Percentiles rank a stretch among this genome's conserved stretches.
phyloP scores from a whole-genome alignment of 768 basidiomycete species.

The Hygrocybe punicea region DNA sequence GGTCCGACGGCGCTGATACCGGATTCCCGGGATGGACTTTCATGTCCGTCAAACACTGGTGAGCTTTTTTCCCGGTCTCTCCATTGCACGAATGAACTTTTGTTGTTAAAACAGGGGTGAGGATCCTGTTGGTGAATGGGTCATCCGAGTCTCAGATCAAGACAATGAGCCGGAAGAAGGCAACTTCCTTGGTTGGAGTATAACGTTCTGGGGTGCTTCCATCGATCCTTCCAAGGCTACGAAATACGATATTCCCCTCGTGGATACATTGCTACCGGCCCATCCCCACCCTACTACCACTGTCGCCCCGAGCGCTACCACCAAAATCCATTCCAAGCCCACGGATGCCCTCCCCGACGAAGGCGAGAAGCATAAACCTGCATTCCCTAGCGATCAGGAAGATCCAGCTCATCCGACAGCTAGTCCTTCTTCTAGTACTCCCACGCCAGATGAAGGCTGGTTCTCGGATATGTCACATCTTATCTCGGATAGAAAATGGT shows the following conservation, averaged over 20 bases:
- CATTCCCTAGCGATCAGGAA: constrained; percentile 45
- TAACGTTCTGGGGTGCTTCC: constrained; percentile 87
- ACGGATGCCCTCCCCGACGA: constrained; percentile 86
- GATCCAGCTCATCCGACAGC: constrained; percentile 27
- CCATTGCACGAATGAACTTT: constrained; percentile 10
- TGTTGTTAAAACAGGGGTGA: constrained; percentile 70
- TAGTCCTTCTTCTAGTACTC: constrained; percentile 36
- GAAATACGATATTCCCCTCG: constrained; percentile 55
- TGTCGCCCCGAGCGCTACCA: constrained; percentile 38
- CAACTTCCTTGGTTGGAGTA: constrained; percentile 84
- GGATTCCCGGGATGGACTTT: constrained; percentile 98
- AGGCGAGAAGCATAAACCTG: constrained; percentile 78
- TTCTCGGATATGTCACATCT: constrained; percentile 75
- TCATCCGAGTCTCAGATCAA: constrained; percentile 79
- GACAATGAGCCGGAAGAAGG: constrained; percentile 55
- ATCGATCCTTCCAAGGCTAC: constrained; percentile 67
- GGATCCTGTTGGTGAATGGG: constrained; percentile 87
- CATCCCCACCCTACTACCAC: constrained; percentile 42
- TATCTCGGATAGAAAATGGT: constrained; percentile 78
- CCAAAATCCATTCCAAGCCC: constrained; percentile 75
- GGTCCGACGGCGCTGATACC: constrained; percentile 55
- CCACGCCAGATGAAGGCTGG: constrained; percentile 79
- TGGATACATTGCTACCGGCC: constrained; percentile 49
- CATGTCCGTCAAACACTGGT: constrained; percentile 99
- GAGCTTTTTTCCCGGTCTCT: constrained; percentile 23